These are phyloP conservation scores for Didymella lethalis DNA, from an alignment of 2,329 filamentous ascomycete genomes.

Conservation along the genomic window DNA sequence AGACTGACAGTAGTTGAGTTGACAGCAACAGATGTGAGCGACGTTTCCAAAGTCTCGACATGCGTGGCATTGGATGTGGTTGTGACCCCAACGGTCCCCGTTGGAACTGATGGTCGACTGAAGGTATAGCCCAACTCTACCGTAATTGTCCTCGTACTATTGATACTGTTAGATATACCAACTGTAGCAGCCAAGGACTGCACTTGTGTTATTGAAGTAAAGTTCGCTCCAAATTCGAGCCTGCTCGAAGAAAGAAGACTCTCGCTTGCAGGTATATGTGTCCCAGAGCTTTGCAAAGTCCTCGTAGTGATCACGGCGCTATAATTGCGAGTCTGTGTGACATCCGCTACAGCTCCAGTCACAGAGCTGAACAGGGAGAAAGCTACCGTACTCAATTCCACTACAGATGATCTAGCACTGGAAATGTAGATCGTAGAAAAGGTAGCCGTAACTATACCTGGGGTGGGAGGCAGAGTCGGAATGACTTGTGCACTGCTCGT, in stretches of 20 bases:
- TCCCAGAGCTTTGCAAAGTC: background rate
- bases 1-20: conserved; percentile 5
- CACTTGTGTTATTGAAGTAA: background rate
- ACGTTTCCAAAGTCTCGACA: conserved; percentile 7
- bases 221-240: conserved; percentile 1
- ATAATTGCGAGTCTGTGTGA: background rate
- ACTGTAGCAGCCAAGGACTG: background rate
- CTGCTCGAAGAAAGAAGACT: conserved; percentile 1
- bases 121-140: conserved; percentile 11
- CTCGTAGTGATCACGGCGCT: background rate
- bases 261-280: conserved; percentile 12
- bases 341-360: conserved; percentile 3
- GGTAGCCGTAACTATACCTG: conserved; percentile 10
- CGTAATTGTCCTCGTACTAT: background rate
- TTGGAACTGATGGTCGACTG: conserved; percentile 9
- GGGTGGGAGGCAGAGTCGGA: background rate
- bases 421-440: conserved; percentile 18
- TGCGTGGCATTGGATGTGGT: conserved; percentile 6
- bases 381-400: conserved; percentile 10
- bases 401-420: background rate
- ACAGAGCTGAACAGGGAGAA: conserved; percentile 16
- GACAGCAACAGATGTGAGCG: background rate
- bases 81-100: background rate
- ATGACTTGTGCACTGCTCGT: background rate
- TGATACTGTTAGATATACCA: background rate